A percentile compares a stretch with the other conserved stretches of the same genome.
These are phyloP conservation scores for Puccinia hordei DNA, from an alignment of 1,284 basidiomycete genomes.

Conservation along the genomic window DNA sequence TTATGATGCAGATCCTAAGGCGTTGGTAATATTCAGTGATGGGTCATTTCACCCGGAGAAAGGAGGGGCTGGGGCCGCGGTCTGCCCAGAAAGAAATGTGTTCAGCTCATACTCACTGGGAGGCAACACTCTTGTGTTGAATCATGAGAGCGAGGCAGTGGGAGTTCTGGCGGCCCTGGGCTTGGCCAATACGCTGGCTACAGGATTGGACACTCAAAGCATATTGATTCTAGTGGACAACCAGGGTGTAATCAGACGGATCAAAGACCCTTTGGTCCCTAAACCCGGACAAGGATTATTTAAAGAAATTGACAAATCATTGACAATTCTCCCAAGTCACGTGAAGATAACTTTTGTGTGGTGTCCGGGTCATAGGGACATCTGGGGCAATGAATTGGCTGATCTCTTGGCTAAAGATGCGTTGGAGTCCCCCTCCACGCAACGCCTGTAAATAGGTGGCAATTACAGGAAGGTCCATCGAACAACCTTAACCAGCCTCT, in stretches of 20 bases:
- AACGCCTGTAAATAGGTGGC: background rate
- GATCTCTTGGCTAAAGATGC: too few species aligned
- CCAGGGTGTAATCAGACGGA: background rate
- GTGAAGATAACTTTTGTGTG: background rate
- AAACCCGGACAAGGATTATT: slow-evolving; percentile 1
- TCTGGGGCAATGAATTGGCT: too few species aligned
- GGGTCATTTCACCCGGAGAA: slow-evolving; percentile 14
- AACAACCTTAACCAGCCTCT: too few species aligned
- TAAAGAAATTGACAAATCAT: background rate
- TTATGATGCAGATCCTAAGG: background rate
- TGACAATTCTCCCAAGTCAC: background rate
- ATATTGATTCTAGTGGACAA: background rate
- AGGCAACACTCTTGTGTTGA: background rate
- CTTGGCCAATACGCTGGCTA: background rate
- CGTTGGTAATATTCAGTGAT: slow-evolving; percentile 1
- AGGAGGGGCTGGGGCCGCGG: background rate
- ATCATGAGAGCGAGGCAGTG: slow-evolving; percentile 12
- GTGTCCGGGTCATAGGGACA: too few species aligned
- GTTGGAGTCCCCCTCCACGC: too few species aligned
- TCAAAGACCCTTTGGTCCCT: background rate
- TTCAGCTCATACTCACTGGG: slow-evolving; percentile 1
- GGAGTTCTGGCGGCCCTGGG: background rate
- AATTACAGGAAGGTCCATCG: slow-evolving; percentile 1
- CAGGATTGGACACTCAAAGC: background rate
- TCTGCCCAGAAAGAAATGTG: background rate